A percentile compares a stretch with the other conserved stretches of the same genome.
These are phyloP conservation scores for Typha latifolia DNA, from an alignment of 176 grass and related monocot species.

Conservation along the genomic window DNA sequence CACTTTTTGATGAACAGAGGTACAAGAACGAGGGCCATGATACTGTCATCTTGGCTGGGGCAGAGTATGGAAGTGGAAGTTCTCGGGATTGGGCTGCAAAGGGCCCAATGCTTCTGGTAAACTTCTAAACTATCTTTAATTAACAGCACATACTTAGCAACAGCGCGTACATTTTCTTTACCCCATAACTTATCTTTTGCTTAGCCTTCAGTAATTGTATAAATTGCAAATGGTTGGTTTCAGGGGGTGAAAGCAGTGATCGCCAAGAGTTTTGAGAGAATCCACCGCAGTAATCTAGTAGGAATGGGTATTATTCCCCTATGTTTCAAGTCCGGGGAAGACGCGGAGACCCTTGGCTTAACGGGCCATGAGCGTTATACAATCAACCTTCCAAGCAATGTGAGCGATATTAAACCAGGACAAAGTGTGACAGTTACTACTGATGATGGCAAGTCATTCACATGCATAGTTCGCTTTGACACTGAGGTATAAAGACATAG, in stretches of 20 bases:
- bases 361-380: constrained; percentile 80
- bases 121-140: neutral
- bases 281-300: constrained; percentile 92
- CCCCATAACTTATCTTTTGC: constrained; percentile 2
- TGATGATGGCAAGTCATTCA: constrained; percentile 68
- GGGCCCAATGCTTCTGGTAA: constrained; percentile 89
- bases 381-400: constrained; percentile 58
- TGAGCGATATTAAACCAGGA: constrained; percentile 78
- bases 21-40: constrained; percentile 77
- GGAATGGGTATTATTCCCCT: constrained; percentile 94
- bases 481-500: constrained; percentile 47
- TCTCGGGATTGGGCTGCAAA: constrained; percentile 97
- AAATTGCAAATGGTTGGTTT: constrained; percentile 26
- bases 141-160: no score
- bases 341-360: constrained; percentile 78
- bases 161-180: neutral
- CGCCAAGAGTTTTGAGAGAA: constrained; percentile 95
- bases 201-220: constrained; percentile 2
- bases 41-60: constrained; percentile 79
- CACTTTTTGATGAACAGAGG: constrained; percentile 41
- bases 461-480: constrained; percentile 79
- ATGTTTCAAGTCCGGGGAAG: constrained; percentile 82
- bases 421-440: constrained; percentile 76
- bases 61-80: constrained; percentile 94
- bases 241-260: constrained; percentile 96